Base-by-base conservation (phyloP, 169 alveolate species). In the Plasmodium reichenowi region DNA sequence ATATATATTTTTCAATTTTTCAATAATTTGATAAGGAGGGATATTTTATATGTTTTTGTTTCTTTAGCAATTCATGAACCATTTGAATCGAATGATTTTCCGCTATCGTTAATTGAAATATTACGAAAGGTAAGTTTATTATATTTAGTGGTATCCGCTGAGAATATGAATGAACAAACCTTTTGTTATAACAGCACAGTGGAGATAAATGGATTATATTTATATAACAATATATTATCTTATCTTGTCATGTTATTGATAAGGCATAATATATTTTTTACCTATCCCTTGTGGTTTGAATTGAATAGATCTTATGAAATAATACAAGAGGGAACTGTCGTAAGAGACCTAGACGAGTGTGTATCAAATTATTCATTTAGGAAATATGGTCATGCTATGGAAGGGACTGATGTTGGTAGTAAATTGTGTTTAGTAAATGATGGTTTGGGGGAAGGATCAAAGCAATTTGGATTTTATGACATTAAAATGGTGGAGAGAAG, bases 1-100 rank as follows among this genome's bases (percentile, higher is more conserved):
- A 59, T 78, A 47, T 78, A 78, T 59, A 62, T 67, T n/a, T 64
- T 78, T 63, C 89, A 78, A 47, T 78, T 78, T 78, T 78, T 78
- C 43, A 78, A 38, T 58, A 78, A 78, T 52, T 62, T 78, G 47
- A 78, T 78, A 17, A 78, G 47, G 59, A 78, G 74, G 45, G 89
- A 78, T 24, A 59, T 78, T 10, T 45, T 78, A 26, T 64, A 78
- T 71, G 20, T 78, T 12, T 78, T 78, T 73, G 64, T 78, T 52
- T 64, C 89, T 4, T 10, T 66, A 8, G 89, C 72, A 24, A 78
- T 64, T 9, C 60, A 59, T 22, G 54, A 63, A 17, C 76, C 74
- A 7, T 78, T 78, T 71, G 54, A 9, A 22, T 43, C 13, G 12
- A 78, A 50, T 66, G 52, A 71, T 5, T 38, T 38, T 5, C 64